These are phyloP conservation scores for Sugiyamaella sp. DNA, from an alignment of 1,139 yeast genomes.

Conservation along the genomic window DNA sequence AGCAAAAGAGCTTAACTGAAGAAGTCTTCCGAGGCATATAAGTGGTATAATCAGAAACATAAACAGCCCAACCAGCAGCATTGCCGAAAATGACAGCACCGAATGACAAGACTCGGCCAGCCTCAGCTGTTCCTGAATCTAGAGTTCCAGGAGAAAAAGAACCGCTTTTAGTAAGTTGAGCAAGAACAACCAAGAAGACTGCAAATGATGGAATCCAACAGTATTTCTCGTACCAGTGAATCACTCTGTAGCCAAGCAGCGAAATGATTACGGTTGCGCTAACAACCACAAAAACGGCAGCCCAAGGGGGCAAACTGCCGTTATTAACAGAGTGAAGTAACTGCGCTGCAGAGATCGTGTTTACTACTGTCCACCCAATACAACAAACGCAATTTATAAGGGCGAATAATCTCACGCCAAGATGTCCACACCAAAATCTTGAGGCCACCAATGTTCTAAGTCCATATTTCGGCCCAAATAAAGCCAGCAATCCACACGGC, in stretches of 20 bases:
- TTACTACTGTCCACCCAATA: slow-evolving; percentile 95
- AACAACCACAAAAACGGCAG: slow-evolving; percentile 77
- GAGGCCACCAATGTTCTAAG: slow-evolving; percentile 85
- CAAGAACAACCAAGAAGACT: slow-evolving; percentile 75
- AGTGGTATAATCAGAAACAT: slow-evolving; percentile 89
- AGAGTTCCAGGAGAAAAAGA: slow-evolving; percentile 55
- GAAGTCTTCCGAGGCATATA: slow-evolving; percentile 71
- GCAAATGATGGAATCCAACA: slow-evolving; percentile 83
- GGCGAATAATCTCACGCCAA: slow-evolving; percentile 76
- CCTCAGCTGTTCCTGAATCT: slow-evolving; percentile 51
- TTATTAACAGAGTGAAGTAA: slow-evolving; percentile 74
- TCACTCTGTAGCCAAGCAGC: slow-evolving; percentile 80
- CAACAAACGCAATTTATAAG: slow-evolving; percentile 80
- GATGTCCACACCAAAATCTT: slow-evolving; percentile 74
- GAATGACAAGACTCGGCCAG: slow-evolving; percentile 77
- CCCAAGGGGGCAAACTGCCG: slow-evolving; percentile 80
- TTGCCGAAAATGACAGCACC: slow-evolving; percentile 87
- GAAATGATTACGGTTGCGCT: slow-evolving; percentile 71
- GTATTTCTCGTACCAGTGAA: slow-evolving; percentile 81
- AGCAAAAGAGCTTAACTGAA: slow-evolving; percentile 60
- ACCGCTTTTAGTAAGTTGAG: slow-evolving; percentile 67
- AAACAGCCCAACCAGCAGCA: slow-evolving; percentile 95
- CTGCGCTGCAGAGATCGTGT: slow-evolving; percentile 88
- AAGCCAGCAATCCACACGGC: slow-evolving; percentile 80
- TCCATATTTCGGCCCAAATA: slow-evolving; percentile 84